These are phyloP conservation scores for Isatis tinctoria DNA, from an alignment of 345 rosid genomes.

Conservation along the genomic window DNA sequence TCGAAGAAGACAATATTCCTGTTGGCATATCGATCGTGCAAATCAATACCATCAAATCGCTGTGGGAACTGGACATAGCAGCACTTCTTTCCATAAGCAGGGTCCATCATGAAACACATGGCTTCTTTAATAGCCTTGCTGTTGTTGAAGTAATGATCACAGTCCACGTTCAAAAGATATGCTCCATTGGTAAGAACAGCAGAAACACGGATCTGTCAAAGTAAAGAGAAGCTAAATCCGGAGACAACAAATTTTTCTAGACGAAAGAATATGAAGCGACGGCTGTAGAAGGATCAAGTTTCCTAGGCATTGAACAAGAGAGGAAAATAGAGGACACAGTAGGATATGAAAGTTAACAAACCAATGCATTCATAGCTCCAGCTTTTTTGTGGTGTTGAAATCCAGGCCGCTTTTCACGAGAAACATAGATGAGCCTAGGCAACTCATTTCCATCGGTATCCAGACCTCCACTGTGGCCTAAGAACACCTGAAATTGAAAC, in stretches of 20 bases:
- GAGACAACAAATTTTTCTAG: not conserved
- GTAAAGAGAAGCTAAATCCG: slow-evolving; percentile 27
- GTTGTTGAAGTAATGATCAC: slow-evolving; percentile 99
- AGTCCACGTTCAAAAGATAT: slow-evolving; percentile 92
- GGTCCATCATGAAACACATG: slow-evolving; percentile 99
- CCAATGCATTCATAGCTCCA: slow-evolving; percentile 99
- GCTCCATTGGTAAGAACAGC: slow-evolving; percentile 99
- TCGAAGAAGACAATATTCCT: slow-evolving; percentile 98
- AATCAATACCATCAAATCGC: slow-evolving; percentile 99
- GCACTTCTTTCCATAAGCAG: slow-evolving; percentile 76
- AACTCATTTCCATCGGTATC: slow-evolving; percentile 99
- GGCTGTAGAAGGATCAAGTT: not conserved
- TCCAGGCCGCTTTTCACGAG: slow-evolving; percentile 99
- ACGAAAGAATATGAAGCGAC: not conserved
- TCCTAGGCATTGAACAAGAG: not conserved
- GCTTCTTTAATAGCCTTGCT: slow-evolving; percentile 99
- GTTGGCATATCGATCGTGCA: slow-evolving; percentile 99
- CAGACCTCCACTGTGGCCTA: slow-evolving; percentile 97
- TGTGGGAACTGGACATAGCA: slow-evolving; percentile 99
- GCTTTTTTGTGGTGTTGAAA: slow-evolving; percentile 99
- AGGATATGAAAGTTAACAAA: slow-evolving; percentile 34
- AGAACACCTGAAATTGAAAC: slow-evolving; percentile 60
- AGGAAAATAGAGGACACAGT: not conserved
- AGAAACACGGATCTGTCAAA: slow-evolving; percentile 87
- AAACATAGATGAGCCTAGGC: slow-evolving; percentile 98